Conservation (phyloP, 2,329 filamentous ascomycete species). For the Diaporthe destruens region DNA sequence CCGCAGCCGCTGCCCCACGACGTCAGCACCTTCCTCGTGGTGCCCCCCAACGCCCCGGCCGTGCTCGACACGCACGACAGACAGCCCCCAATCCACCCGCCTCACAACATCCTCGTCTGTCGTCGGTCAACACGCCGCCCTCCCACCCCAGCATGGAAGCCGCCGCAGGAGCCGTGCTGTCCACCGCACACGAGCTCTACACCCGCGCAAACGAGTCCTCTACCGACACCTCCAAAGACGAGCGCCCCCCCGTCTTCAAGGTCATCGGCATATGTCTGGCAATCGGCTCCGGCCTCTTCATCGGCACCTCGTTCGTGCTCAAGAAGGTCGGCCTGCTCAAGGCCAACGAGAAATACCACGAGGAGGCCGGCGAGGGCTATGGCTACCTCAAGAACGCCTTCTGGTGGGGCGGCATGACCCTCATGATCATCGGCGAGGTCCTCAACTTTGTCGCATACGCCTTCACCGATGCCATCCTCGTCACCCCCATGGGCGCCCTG, state of each 20-base stretch:
- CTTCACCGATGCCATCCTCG: conserved; percentile 76
- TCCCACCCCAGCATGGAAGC: conserved; percentile 69
- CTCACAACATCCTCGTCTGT: not conserved
- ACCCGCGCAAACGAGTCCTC: conserved; percentile 56
- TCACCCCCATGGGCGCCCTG: conserved; percentile 64
- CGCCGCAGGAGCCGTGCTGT: conserved; percentile 76
- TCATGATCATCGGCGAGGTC: conserved; percentile 97
- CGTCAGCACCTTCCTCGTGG: conserved; percentile 20
- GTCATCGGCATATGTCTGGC: conserved; percentile 88
- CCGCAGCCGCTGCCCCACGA: conserved; percentile 23
- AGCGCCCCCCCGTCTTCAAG: conserved; percentile 75
- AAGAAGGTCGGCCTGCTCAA: conserved; percentile 93
- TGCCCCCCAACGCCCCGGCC: not conserved
- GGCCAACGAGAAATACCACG: conserved; percentile 96
- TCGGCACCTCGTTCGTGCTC: conserved; percentile 93
- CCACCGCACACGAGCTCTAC: conserved; percentile 56
- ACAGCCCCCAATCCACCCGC: too few relatives aligned
- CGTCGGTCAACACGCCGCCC: conserved; percentile 40
- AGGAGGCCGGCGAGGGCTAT: conserved; percentile 95
- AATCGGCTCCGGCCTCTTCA: conserved; percentile 89
- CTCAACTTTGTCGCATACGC: conserved; percentile 98
- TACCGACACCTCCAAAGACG: conserved; percentile 43
- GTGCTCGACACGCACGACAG: conserved; percentile 16
- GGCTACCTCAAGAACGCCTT: conserved; percentile 94
- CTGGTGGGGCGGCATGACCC: conserved; percentile 96